Base-by-base conservation (phyloP, 371 early-diverging fungal species). In the Haplosporangium sp. region DNA sequence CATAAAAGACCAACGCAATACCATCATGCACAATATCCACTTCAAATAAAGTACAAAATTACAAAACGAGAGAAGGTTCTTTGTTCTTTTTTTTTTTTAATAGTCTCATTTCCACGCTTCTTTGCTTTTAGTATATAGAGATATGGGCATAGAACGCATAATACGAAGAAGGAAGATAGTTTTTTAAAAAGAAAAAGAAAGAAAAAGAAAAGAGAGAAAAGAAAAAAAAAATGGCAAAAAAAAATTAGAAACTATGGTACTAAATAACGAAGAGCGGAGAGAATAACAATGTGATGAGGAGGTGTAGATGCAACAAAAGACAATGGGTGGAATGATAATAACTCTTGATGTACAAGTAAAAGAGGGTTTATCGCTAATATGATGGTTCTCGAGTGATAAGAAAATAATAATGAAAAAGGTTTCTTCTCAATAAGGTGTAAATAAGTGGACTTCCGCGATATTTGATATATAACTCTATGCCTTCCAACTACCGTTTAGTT, bases 401-500 rank as follows among this genome's bases (percentile, higher is more conserved):
- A 42, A 13, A 47, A 47, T 15, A 47, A 47, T 13, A 47, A 13
- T 15, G 47, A 4, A 15, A 42, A 17, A 17, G 39, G 17, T 52
- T n/a, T 52, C 17, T 52, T 56, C 27, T 56, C 11, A 37, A 4
- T 50, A 57, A 13, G 38, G 45, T 15, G 34, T n/a, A 40, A 13
- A 45, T 35, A 64, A 19, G 52, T 19, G 37, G 7, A 2, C 10
- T 6, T 53, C 4, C 20, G 10, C 10, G 8, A 9, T 19, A 17
- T 17, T 19, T 27, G 27, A 27, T 9, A 19, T 15, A 6, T 34
- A 4, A 27, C 9, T 19, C 35, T 56, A 81, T 59, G 82, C 88
- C 71, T 88, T 85, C 89, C 89, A 89, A 58, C 88, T 87, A 58
- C 88, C 88, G 65, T 90, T 90, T 48, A 90, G 63, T 64, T 90